Percentiles rank a stretch among this genome's conserved stretches.
phyloP scores from a whole-genome alignment of 1,284 basidiomycete genomes.

The Tetrapyrgos nigripes region DNA sequence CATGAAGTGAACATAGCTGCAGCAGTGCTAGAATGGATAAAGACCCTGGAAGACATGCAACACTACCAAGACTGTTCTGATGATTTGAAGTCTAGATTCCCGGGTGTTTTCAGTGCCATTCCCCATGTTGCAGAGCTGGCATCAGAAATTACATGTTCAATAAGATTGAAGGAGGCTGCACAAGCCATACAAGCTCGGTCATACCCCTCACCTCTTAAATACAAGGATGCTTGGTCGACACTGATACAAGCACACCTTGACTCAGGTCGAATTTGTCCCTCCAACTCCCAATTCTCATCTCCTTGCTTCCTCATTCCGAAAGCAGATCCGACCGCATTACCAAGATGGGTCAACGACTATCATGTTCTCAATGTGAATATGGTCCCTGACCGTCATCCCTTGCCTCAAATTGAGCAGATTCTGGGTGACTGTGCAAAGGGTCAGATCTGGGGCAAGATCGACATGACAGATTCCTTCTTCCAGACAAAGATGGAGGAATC shows the following conservation, averaged over 20 bases:
- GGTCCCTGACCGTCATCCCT: conserved; percentile 24
- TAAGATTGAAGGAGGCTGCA: conserved; percentile 28
- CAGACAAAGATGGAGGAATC: conserved; percentile 39
- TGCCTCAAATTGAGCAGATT: conserved; percentile 1
- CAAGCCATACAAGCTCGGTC: conserved; percentile 20
- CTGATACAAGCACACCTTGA: conserved; percentile 32
- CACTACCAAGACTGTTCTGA: background rate
- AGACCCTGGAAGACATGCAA: conserved; percentile 8
- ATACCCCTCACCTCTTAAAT: conserved; percentile 29
- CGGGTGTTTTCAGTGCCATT: conserved; percentile 8
- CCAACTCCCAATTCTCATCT: conserved; percentile 28
- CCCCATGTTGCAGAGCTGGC: conserved; percentile 21
- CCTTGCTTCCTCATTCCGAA: conserved; percentile 40
- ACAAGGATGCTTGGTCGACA: too few species aligned
- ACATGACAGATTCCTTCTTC: too few species aligned
- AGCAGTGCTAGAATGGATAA: background rate
- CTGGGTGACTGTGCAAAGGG: too few species aligned
- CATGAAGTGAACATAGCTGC: background rate
- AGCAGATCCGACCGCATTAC: conserved; percentile 33
- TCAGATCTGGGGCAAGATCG: too few species aligned
- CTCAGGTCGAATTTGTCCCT: conserved; percentile 29
- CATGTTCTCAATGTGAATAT: conserved; percentile 39
- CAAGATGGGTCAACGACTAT: conserved; percentile 43
- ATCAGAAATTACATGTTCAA: conserved; percentile 26
- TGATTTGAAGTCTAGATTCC: conserved; percentile 5